Percentiles rank a stretch among this genome's conserved stretches.
These are phyloP conservation scores for Didymella pinodella DNA, from an alignment of 2,329 filamentous ascomycete species.

Conservation along the genomic window DNA sequence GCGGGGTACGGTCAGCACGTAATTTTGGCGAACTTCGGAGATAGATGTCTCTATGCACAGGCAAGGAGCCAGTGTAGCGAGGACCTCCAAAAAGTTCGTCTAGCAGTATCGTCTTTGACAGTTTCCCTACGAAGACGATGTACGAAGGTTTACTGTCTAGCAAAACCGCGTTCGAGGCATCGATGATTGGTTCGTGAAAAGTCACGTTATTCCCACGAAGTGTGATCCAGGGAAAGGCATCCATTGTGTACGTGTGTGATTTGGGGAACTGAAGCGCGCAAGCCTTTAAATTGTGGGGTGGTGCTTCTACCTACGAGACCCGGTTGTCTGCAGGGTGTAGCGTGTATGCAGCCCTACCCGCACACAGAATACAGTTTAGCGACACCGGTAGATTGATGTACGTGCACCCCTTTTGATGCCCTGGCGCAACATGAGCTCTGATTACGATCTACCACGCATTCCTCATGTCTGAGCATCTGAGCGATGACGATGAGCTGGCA, in stretches of 20 bases:
- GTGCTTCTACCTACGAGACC: no score
- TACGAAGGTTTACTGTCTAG: slow-evolving; percentile 2
- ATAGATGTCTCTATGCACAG: slow-evolving; percentile 6
- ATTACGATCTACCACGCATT: no score
- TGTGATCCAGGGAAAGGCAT: not conserved
- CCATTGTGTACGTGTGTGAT: no score
- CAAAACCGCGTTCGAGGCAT: not conserved
- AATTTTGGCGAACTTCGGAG: not conserved
- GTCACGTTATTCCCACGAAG: not conserved
- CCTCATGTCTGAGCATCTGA: not conserved
- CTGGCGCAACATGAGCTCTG: no score
- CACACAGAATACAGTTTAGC: no score
- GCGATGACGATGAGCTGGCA: not conserved
- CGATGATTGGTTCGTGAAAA: not conserved
- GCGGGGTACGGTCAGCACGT: not conserved
- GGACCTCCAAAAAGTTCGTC: not conserved
- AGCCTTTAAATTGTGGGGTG: no score
- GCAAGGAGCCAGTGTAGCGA: not conserved
- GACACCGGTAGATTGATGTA: no score
- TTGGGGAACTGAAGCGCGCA: no score
- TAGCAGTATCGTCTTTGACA: slow-evolving; percentile 3
- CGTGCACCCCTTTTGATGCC: no score
- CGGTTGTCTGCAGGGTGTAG: no score
- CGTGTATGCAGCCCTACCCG: no score
- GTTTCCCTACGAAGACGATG: slow-evolving; percentile 2